phyloP scores from a whole-genome alignment of 2,329 filamentous ascomycete genomes.

The Chaetomium strumarium region DNA sequence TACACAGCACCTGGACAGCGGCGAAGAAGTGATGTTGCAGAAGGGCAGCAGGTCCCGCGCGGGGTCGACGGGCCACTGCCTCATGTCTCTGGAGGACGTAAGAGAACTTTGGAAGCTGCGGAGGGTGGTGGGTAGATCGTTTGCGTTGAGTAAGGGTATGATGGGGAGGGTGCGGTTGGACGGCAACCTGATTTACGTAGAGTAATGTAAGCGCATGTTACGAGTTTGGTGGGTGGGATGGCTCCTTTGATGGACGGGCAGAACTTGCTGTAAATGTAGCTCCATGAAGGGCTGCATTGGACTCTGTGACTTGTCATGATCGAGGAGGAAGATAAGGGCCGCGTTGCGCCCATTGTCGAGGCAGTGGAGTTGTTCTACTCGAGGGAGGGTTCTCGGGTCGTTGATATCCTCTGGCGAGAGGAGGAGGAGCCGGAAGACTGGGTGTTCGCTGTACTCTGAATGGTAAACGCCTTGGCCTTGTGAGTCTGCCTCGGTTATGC shows the following conservation, averaged over 20 bases:
- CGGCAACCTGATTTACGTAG: slow-evolving; percentile 28
- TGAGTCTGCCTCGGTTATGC: slow-evolving; percentile 21
- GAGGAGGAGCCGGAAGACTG: slow-evolving; percentile 35
- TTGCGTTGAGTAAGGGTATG: slow-evolving; percentile 36
- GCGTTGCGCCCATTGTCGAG: slow-evolving; percentile 36
- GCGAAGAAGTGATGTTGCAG: slow-evolving; percentile 24
- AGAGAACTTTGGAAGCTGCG: slow-evolving; percentile 33
- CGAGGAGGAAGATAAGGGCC: slow-evolving; percentile 42
- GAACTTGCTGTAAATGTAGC: slow-evolving; percentile 40
- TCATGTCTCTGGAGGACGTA: not conserved
- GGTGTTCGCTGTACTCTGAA: no score
- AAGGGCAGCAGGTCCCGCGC: slow-evolving; percentile 30
- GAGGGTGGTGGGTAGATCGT: slow-evolving; percentile 34
- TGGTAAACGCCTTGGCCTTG: slow-evolving; percentile 11
- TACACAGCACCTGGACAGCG: slow-evolving; percentile 23
- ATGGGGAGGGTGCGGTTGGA: slow-evolving; percentile 33
- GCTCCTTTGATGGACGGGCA: not conserved
- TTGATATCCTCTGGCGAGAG: slow-evolving; percentile 35
- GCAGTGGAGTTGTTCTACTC: slow-evolving; percentile 37
- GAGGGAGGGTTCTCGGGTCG: slow-evolving; percentile 26
- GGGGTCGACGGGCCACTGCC: slow-evolving; percentile 4
- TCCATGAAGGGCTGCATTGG: slow-evolving; percentile 34
- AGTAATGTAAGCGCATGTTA: not conserved
- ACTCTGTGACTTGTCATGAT: slow-evolving; percentile 22
- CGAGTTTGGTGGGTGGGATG: slow-evolving; percentile 1